A percentile compares a stretch with the other conserved stretches of the same genome.
phyloP scores from a whole-genome alignment of 1,139 yeast genomes.

The Keqinozyma sinolaborantium region DNA sequence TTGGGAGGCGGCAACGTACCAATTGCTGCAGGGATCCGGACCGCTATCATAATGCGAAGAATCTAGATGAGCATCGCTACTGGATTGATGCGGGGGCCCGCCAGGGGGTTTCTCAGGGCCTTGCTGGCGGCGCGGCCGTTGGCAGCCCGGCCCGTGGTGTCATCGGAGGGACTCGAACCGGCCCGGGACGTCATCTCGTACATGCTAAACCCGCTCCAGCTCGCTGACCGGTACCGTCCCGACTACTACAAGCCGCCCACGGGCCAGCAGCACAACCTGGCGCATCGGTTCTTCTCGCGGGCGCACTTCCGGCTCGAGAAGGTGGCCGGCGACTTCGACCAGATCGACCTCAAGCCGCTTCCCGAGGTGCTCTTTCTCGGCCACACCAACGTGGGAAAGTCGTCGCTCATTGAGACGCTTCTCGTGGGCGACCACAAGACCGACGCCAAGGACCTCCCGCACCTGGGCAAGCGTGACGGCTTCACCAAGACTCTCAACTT shows the following conservation, averaged over 20 bases:
- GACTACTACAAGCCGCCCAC: not conserved
- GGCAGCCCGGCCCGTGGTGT: no score
- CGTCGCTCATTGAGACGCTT: conserved; percentile 64
- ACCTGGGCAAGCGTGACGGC: conserved; percentile 62
- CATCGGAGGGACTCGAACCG: no score
- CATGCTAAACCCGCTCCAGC: conserved; percentile 13
- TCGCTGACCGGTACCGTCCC: conserved; percentile 15
- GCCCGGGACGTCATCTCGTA: no score
- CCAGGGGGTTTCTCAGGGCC: no score
- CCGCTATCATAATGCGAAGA: conserved; percentile 13
- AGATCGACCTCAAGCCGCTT: conserved; percentile 12
- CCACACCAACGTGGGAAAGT: conserved; percentile 82
- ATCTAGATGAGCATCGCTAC: no score
- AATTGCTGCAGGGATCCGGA: conserved; percentile 21
- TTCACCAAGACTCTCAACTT: conserved; percentile 76
- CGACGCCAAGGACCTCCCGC: conserved; percentile 45
- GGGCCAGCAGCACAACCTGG: not conserved
- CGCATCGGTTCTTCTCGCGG: conserved; percentile 16
- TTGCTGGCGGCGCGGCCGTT: no score
- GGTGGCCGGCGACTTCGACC: not conserved
- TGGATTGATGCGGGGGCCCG: no score
- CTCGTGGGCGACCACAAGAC: conserved; percentile 24
- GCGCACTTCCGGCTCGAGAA: conserved; percentile 23
- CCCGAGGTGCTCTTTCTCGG: conserved; percentile 80
- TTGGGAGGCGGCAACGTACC: conserved; percentile 16